Percentiles rank a stretch among this genome's conserved stretches.
Conservation (phyloP, 768 basidiomycete genomes). For the Calocybe cyanea region DNA sequence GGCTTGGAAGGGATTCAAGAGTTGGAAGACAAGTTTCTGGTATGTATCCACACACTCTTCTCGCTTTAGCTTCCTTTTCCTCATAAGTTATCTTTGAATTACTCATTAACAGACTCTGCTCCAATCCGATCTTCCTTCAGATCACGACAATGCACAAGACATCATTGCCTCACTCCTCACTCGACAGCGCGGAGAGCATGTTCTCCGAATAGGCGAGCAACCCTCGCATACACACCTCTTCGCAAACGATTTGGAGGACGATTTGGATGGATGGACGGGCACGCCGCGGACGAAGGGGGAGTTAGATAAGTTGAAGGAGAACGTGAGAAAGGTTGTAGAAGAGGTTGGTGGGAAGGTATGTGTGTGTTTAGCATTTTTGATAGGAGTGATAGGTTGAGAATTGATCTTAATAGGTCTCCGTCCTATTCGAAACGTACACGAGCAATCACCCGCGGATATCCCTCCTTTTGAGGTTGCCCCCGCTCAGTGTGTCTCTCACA, state of each 20-base stretch:
- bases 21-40: slow-evolving; percentile 54
- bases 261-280: slow-evolving; percentile 54
- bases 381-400: background rate
- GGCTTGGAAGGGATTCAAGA: slow-evolving; percentile 40
- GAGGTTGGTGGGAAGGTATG: slow-evolving; percentile 79
- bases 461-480: slow-evolving; percentile 70
- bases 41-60: slow-evolving; percentile 20
- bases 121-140: slow-evolving; percentile 34
- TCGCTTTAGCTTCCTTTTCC: background rate
- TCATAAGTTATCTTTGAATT: slow-evolving; percentile 4
- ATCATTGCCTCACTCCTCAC: slow-evolving; percentile 64
- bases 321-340: slow-evolving; percentile 51
- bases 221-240: slow-evolving; percentile 59
- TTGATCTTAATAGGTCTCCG: slow-evolving; percentile 41
- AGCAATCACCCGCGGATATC: slow-evolving; percentile 50
- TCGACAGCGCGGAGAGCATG: slow-evolving; percentile 65
- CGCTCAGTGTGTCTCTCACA: slow-evolving; percentile 69
- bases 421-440: slow-evolving; percentile 46
- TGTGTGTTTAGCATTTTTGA: background rate
- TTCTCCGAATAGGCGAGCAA: slow-evolving; percentile 67
- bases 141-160: slow-evolving; percentile 58
- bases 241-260: slow-evolving; percentile 45
- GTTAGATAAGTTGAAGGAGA: slow-evolving; percentile 40
- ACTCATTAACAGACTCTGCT: slow-evolving; percentile 36
- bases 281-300: slow-evolving; percentile 46